phyloP scores from a whole-genome alignment of 1,284 basidiomycete genomes.

The Omphalotus olearius region DNA sequence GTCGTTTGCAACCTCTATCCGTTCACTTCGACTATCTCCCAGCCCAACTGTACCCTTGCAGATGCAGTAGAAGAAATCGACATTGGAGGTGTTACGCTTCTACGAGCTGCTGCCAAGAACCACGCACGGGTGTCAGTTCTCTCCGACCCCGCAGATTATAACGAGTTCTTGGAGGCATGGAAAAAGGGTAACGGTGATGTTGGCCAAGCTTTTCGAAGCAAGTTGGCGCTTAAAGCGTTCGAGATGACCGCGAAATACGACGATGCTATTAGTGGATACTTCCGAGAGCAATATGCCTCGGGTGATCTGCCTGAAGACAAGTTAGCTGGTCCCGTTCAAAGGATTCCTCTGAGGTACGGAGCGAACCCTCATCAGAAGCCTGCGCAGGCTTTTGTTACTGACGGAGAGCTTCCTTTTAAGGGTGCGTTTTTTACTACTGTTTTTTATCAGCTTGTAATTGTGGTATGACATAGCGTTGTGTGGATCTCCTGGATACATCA shows the following conservation, averaged over 20 bases:
- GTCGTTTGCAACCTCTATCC: slow-evolving; percentile 99
- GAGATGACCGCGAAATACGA: slow-evolving; percentile 96
- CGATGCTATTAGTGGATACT: slow-evolving; percentile 94
- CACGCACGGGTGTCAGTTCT: slow-evolving; percentile 92
- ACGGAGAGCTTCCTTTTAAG: slow-evolving; percentile 92
- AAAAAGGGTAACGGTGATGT: slow-evolving; percentile 66
- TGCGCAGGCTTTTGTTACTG: slow-evolving; percentile 92
- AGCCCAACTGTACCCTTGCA: slow-evolving; percentile 86
- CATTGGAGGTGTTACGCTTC: slow-evolving; percentile 97
- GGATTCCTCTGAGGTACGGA: slow-evolving; percentile 89
- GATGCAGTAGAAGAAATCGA: slow-evolving; percentile 98
- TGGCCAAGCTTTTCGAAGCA: slow-evolving; percentile 67
- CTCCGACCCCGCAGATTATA: slow-evolving; percentile 93
- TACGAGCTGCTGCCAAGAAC: slow-evolving; percentile 98
- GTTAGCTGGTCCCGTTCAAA: slow-evolving; percentile 71
- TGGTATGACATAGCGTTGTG: slow-evolving; percentile 59
- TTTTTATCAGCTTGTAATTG: not conserved
- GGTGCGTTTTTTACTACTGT: slow-evolving; percentile 40
- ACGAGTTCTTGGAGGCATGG: slow-evolving; percentile 77
- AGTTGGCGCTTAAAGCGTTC: slow-evolving; percentile 95
- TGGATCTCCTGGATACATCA: slow-evolving; percentile 98
- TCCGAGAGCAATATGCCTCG: slow-evolving; percentile 93
- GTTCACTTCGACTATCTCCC: slow-evolving; percentile 87
- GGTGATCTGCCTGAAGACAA: slow-evolving; percentile 62
- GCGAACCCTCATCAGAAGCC: slow-evolving; percentile 99